Evolutionary conservation across 768 basidiomycete species (phyloP).

Genomic region (Naganishia vaughanmartiniae): DNA sequence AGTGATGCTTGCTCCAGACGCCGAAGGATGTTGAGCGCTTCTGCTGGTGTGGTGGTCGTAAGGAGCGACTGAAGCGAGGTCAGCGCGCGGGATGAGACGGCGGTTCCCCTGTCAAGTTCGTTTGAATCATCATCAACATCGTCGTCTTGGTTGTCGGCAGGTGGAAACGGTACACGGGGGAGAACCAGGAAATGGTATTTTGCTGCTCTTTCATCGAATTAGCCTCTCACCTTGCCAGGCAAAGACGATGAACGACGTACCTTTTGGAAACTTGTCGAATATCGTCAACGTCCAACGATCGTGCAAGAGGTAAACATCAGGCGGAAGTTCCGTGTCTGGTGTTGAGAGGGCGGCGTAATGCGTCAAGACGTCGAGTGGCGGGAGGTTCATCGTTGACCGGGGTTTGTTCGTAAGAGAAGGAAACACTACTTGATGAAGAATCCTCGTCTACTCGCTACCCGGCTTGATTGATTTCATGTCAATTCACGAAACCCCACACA

Average conservation of each 20-base stretch:
- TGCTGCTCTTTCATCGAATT: slow-evolving; percentile 50
- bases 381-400: not conserved
- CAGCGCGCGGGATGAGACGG: not conserved
- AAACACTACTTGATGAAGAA: too few relatives aligned
- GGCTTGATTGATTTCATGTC: too few relatives aligned
- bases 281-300: slow-evolving; percentile 37
- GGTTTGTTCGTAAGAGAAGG: not conserved
- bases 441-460: too few relatives aligned
- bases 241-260: not conserved
- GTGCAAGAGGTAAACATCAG: slow-evolving; percentile 13
- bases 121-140: not conserved
- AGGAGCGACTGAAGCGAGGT: slow-evolving; percentile 35
- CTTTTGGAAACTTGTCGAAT: slow-evolving; percentile 50
- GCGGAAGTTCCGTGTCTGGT: not conserved
- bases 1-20: slow-evolving; percentile 64
- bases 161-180: slow-evolving; percentile 59
- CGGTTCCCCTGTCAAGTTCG: not conserved
- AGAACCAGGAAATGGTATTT: slow-evolving; percentile 84
- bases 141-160: not conserved
- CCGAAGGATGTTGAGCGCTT: slow-evolving; percentile 54
- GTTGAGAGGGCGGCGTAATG: not conserved
- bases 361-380: slow-evolving; percentile 5
- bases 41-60: slow-evolving; percentile 39
- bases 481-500: too few relatives aligned
- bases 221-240: not conserved